Conservation (phyloP, 331 rosid species). For the Prunus yedoensis region DNA sequence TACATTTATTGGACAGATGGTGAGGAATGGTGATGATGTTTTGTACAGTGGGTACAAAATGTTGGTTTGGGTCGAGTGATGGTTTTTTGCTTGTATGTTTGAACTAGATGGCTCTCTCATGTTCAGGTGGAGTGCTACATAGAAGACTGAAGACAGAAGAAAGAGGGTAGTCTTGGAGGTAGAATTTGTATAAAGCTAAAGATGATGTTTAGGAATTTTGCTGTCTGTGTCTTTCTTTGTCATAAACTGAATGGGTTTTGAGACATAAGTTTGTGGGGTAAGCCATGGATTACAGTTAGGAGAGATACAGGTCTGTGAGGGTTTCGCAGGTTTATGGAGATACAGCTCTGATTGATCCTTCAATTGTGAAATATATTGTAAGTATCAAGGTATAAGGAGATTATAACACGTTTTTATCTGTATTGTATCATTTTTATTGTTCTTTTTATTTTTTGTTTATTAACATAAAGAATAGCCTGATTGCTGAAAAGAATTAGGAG, state of each 20-base stretch:
- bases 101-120: background rate
- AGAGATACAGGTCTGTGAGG: background rate
- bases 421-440: too few relatives aligned
- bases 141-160: background rate
- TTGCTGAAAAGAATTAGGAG: too few relatives aligned
- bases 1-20: background rate
- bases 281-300: background rate
- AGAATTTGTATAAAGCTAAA: background rate
- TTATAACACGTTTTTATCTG: too few relatives aligned
- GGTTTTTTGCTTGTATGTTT: background rate
- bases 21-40: background rate
- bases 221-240: background rate
- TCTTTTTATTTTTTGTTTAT: too few relatives aligned
- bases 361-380: background rate
- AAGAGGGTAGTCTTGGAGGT: background rate
- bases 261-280: background rate
- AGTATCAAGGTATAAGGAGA: background rate
- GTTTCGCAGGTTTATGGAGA: background rate
- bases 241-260: background rate
- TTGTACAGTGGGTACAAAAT: background rate
- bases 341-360: background rate
- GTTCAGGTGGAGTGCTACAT: background rate
- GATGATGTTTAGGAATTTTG: background rate
- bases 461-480: too few relatives aligned
- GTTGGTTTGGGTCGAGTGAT: background rate